Evolutionary conservation across 306 rosid genomes (phyloP), one percentile per base, ranked within the genome.

Genomic region (Vicia sativa): DNA sequence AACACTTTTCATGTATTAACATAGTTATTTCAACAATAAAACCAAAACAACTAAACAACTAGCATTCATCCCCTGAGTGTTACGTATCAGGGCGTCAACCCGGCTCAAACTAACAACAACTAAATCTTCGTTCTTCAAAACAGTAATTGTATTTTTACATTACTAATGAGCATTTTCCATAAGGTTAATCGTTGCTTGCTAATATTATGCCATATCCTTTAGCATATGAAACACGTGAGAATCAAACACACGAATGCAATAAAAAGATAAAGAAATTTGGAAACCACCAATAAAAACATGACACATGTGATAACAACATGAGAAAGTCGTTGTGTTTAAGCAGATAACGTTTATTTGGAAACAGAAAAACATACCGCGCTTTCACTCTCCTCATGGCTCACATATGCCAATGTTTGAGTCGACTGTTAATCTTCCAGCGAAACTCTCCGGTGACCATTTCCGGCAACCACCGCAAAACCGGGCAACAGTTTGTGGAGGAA

Each of bases 401-500:
- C 67, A 86, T 93, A 56, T 90, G 98, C 67, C 91, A 86, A 25
- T 93, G 97, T 76, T 77, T 93, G 60, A 86, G 49, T 68, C 84
- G 80, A 77, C 12, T 84, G 43, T 61, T 84, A 6, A 75, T 86
- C 12, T 54, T 29, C 68, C 80, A 86, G 35, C 79, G 70, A 6
- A 46, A 71, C 9, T 63, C 67, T 3, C 81, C 75, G 56, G 83
- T 87, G 69, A 83, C 77, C 0, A 41, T 90, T 16, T 9, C 82
- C 75, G 84, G 85, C 11, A 46, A 73, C 78, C 74, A 81, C 45
- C 56, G 19, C 21, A 87, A 81, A 68, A 83, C 81, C 1, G 96
- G 93, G 5, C 26, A 77, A 59, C 72, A 86, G 43, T 81, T 93
- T 10, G 90, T 72, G 42, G 79, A 79, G 28, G 78, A 78, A n/a